phyloP scores from a whole-genome alignment of 176 grass and related monocot genomes.

The Saccharum officinarum region DNA sequence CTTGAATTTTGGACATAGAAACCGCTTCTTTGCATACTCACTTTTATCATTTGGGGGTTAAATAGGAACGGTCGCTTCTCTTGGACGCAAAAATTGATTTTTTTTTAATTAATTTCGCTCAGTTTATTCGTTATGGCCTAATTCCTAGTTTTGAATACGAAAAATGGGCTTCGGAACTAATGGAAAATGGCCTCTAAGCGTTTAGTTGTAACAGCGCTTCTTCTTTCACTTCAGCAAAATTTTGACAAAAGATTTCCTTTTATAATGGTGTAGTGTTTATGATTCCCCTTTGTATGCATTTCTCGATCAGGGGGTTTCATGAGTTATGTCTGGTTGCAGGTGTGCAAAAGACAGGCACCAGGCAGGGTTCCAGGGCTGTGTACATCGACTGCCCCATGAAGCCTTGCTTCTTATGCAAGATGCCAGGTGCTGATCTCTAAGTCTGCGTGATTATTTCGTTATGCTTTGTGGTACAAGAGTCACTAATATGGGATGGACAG shows the following conservation, averaged over 20 bases:
- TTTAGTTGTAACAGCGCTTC: background rate
- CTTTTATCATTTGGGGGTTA: background rate
- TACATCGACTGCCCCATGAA: conserved; percentile 96
- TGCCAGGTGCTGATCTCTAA: conserved; percentile 53
- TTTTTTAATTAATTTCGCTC: background rate
- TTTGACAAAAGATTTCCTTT: background rate
- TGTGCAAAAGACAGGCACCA: conserved; percentile 82
- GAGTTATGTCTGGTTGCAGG: conserved; percentile 42
- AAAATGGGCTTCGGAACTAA: background rate
- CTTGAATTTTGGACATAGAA: background rate
- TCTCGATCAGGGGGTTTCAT: background rate
- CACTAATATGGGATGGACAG: background rate
- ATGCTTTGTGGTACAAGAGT: background rate
- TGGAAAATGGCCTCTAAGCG: background rate
- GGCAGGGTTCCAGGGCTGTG: conserved; percentile 76
- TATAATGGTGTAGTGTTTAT: background rate
- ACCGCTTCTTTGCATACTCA: background rate
- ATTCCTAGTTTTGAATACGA: background rate
- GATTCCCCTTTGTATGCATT: background rate
- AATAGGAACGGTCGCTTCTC: background rate
- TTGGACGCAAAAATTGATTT: background rate
- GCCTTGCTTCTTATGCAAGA: conserved; percentile 97
- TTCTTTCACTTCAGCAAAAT: background rate
- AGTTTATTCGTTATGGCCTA: background rate
- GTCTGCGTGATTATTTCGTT: background rate